phyloP scores from a whole-genome alignment of 768 basidiomycete species.

The Trametopsis cervina region DNA sequence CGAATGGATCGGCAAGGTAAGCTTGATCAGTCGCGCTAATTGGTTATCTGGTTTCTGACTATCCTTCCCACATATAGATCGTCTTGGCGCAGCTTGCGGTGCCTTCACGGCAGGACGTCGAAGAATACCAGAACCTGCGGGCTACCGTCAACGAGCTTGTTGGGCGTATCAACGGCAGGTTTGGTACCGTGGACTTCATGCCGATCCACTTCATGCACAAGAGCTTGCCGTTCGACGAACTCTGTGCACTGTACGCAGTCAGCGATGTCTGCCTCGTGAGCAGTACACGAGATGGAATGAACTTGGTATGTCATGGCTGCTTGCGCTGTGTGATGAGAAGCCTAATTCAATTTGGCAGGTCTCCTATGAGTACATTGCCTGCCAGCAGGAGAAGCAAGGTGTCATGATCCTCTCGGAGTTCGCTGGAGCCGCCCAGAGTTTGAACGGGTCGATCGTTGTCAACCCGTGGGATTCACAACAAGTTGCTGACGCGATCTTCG shows the following conservation, averaged over 20 bases:
- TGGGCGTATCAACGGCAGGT: slow-evolving; percentile 96
- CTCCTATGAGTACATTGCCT: slow-evolving; percentile 97
- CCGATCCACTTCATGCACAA: slow-evolving; percentile 99
- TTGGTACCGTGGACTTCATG: slow-evolving; percentile 99
- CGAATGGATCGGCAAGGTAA: slow-evolving; percentile 96
- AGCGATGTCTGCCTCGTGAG: slow-evolving; percentile 96
- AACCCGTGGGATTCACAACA: slow-evolving; percentile 99
- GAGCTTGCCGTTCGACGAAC: slow-evolving; percentile 84
- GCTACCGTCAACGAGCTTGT: slow-evolving; percentile 97
- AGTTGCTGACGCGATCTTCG: slow-evolving; percentile 95
- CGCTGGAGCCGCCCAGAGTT: slow-evolving; percentile 91
- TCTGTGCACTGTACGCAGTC: slow-evolving; percentile 95
- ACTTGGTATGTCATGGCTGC: slow-evolving; percentile 60
- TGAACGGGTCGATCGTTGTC: slow-evolving; percentile 95
- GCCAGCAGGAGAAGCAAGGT: slow-evolving; percentile 88
- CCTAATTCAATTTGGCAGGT: slow-evolving; percentile 59
- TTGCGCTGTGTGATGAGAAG: slow-evolving; percentile 12
- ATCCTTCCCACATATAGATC: slow-evolving; percentile 41
- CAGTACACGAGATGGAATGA: slow-evolving; percentile 97
- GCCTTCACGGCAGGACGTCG: slow-evolving; percentile 95
- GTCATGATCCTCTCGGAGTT: slow-evolving; percentile 99
- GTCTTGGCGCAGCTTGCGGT: slow-evolving; percentile 97
- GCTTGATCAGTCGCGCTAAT: slow-evolving; percentile 9
- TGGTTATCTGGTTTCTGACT: neutral
- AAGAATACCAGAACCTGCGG: slow-evolving; percentile 97